Percentiles rank a stretch among this genome's conserved stretches.
phyloP scores from a whole-genome alignment of 78 protist species.

The Chrysochromulina tobinii region DNA sequence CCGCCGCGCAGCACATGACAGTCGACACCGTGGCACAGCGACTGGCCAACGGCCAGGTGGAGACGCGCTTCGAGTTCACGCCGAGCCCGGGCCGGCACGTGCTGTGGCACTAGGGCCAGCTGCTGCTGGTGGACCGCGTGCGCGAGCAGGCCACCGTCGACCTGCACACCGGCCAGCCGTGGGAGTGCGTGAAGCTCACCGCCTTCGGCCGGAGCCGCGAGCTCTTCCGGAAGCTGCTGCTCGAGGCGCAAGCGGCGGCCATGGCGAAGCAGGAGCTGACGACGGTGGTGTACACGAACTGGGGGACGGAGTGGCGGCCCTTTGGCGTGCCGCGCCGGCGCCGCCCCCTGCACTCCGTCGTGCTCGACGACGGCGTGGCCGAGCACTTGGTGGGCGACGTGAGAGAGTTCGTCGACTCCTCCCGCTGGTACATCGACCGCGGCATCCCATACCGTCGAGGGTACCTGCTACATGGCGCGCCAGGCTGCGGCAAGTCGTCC shows the following conservation, averaged over 20 bases:
- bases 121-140: neutral
- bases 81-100: conserved; percentile 35
- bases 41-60: neutral
- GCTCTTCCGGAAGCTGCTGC: neutral
- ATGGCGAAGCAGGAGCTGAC: neutral
- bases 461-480: conserved; percentile 82
- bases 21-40: conserved; percentile 3
- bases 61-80: conserved; percentile 8
- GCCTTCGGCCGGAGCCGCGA: conserved; percentile 6
- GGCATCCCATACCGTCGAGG: conserved; percentile 91
- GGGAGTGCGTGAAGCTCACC: conserved; percentile 17
- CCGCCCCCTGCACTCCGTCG: conserved; percentile 73
- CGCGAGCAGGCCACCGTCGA: neutral
- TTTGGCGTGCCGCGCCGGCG: conserved; percentile 1
- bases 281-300: neutral
- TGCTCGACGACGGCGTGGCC: conserved; percentile 53
- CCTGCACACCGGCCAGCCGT: conserved; percentile 15
- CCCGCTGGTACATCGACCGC: conserved; percentile 27
- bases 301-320: conserved; percentile 41
- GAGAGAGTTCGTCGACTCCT: neutral
- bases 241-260: neutral
- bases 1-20: neutral
- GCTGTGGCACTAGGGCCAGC: neutral
- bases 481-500: conserved; percentile 74
- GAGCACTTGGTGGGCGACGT: conserved; percentile 44